Conservation (phyloP, 139 green algal genomes). For the Chlorella sp. region DNA sequence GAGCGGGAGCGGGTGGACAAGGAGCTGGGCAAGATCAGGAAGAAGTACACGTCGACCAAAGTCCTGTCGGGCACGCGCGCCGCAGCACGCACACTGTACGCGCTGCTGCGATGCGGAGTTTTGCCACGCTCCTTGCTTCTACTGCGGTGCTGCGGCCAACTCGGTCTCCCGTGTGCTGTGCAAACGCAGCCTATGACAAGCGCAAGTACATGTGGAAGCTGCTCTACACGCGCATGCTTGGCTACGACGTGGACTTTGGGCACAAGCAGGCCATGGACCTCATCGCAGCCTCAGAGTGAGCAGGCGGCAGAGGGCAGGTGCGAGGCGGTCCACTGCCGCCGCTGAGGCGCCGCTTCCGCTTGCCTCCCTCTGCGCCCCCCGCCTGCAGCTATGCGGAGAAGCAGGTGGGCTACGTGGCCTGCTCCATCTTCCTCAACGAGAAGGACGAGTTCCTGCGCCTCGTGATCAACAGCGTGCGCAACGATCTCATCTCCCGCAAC, state of each 20-base stretch:
- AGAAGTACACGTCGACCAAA: conserved; percentile 88
- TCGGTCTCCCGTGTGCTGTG: too few species aligned
- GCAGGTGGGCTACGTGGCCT: conserved; percentile 96
- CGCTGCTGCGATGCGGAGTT: too few species aligned
- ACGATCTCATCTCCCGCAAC: conserved; percentile 92
- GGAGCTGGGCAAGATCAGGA: conserved; percentile 98
- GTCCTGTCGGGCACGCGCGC: conserved; percentile 39
- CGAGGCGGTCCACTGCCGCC: too few species aligned
- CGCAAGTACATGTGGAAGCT: conserved; percentile 99
- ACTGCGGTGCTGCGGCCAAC: background rate
- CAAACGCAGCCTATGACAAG: conserved; percentile 94
- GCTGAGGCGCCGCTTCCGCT: background rate
- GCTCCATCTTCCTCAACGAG: conserved; percentile 90
- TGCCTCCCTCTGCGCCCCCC: background rate
- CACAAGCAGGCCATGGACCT: conserved; percentile 96
- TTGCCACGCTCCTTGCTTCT: too few species aligned
- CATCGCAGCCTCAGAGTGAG: conserved; percentile 89
- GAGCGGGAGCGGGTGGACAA: conserved; percentile 93
- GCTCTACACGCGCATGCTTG: conserved; percentile 99
- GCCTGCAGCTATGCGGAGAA: conserved; percentile 93
- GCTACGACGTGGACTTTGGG: conserved; percentile 98
- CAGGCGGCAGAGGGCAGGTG: too few species aligned
- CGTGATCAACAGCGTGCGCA: conserved; percentile 95
- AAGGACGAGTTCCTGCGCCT: conserved; percentile 96
- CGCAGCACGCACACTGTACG: background rate